Percentiles rank a stretch among this genome's conserved stretches.
Evolutionary conservation across 192 early-diverging fungal genomes (phyloP).

Genomic region (Linnemannia hyalina): DNA sequence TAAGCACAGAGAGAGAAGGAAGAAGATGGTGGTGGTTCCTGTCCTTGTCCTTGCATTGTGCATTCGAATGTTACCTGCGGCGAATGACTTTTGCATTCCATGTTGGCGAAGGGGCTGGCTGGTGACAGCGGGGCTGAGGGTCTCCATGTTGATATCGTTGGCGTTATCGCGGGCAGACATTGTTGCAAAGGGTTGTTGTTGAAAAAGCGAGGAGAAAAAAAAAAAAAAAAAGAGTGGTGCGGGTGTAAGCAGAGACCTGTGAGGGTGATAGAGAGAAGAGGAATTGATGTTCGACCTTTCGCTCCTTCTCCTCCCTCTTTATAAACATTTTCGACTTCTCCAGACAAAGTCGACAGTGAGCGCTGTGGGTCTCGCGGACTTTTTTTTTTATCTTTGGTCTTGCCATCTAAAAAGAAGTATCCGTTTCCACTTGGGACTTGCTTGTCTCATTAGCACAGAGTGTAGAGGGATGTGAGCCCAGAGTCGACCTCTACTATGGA

Average conservation of each 20-base stretch:
- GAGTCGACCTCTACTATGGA: neutral
- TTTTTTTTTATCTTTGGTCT: neutral
- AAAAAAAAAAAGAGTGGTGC: slow-evolving; percentile 1
- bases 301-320: neutral
- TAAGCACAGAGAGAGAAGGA: neutral
- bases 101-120: slow-evolving; percentile 30
- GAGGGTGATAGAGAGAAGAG: neutral
- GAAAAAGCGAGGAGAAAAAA: neutral
- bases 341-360: neutral
- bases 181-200: slow-evolving; percentile 1
- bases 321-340: neutral
- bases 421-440: neutral
- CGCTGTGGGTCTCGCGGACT: neutral
- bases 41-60: neutral
- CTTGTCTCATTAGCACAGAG: neutral
- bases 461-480: neutral
- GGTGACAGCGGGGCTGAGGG: slow-evolving; percentile 16
- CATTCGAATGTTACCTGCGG: slow-evolving; percentile 8
- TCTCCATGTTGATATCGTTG: slow-evolving; percentile 42
- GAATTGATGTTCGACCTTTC: neutral
- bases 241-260: neutral
- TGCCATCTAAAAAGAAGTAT: neutral
- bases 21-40: neutral
- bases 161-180: slow-evolving; percentile 9
- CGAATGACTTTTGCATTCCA: slow-evolving; percentile 49